Conservation (phyloP, 129 eudicot species). For the Dittrichia graveolens region DNA sequence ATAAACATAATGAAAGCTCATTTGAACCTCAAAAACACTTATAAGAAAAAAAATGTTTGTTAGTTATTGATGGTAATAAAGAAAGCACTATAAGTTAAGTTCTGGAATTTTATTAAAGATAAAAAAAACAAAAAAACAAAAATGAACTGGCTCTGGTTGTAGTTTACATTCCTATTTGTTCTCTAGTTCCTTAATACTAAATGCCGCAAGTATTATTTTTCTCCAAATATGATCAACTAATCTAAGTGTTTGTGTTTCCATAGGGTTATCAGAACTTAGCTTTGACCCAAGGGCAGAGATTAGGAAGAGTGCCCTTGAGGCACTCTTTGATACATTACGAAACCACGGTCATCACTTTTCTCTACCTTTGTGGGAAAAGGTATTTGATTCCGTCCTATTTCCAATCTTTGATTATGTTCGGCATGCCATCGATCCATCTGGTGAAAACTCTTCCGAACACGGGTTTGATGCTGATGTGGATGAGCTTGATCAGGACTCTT, state of each 20-base stretch:
- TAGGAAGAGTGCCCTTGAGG: constrained; percentile 84
- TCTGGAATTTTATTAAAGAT: neutral
- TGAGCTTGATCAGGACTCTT: constrained; percentile 85
- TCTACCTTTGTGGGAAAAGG: constrained; percentile 87
- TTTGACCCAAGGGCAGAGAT: constrained; percentile 94
- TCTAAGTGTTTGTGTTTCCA: constrained; percentile 4
- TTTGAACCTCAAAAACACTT: neutral
- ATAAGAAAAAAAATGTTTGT: neutral
- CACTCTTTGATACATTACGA: constrained; percentile 85
- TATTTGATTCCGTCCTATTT: constrained; percentile 88
- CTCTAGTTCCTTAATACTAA: neutral
- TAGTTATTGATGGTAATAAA: neutral
- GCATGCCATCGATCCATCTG: constrained; percentile 84
- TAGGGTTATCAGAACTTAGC: constrained; percentile 97
- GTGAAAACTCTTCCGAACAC: constrained; percentile 47
- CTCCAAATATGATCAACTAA: neutral
- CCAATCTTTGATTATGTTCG: constrained; percentile 95
- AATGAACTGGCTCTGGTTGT: neutral
- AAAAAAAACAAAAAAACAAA: neutral
- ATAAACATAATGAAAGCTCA: neutral
- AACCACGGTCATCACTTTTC: constrained; percentile 94
- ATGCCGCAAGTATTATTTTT: neutral
- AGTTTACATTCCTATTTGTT: neutral
- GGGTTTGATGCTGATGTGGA: constrained; percentile 50
- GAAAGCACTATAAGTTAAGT: constrained; percentile 3